Evolutionary conservation across 345 rosid species (phyloP).

Genomic region (Leavenworthia alabamica): DNA sequence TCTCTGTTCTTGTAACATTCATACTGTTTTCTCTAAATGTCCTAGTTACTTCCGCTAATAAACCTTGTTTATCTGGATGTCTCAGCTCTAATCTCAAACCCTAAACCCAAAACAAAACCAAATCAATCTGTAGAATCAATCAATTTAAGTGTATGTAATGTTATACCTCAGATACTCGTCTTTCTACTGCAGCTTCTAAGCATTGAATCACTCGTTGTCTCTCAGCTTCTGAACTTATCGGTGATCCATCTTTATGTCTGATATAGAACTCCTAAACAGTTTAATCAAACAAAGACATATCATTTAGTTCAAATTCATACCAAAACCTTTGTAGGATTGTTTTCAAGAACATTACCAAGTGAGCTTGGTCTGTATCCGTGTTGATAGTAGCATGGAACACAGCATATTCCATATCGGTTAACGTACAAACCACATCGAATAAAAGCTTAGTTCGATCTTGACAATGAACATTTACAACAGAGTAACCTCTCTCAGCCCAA

Average conservation of each 20-base stretch:
- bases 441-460: conserved; percentile 75
- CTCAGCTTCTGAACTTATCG: conserved; percentile 91
- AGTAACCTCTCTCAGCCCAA: conserved; percentile 74
- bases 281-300: no score
- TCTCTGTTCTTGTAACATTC: conserved; percentile 85
- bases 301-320: no score
- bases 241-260: conserved; percentile 78
- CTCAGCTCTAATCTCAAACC: conserved; percentile 80
- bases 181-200: conserved; percentile 73
- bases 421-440: conserved; percentile 87
- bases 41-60: conserved; percentile 77
- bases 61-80: conserved; percentile 57
- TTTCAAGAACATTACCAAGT: conserved; percentile 56
- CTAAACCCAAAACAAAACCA: no score
- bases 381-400: conserved; percentile 85
- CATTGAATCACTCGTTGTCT: conserved; percentile 85
- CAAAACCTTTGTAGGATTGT: no score
- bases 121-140: no score
- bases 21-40: conserved; percentile 87
- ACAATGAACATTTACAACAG: conserved; percentile 88
- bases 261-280: conserved; percentile 84
- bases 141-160: no score
- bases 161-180: conserved; percentile 87
- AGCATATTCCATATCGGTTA: conserved; percentile 89
- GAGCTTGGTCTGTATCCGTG: conserved; percentile 52